A percentile compares a stretch with the other conserved stretches of the same genome.
Evolutionary conservation across 495 filamentous ascomycete species (phyloP).

Genomic region (Podospora bellae-mahoneyi): DNA sequence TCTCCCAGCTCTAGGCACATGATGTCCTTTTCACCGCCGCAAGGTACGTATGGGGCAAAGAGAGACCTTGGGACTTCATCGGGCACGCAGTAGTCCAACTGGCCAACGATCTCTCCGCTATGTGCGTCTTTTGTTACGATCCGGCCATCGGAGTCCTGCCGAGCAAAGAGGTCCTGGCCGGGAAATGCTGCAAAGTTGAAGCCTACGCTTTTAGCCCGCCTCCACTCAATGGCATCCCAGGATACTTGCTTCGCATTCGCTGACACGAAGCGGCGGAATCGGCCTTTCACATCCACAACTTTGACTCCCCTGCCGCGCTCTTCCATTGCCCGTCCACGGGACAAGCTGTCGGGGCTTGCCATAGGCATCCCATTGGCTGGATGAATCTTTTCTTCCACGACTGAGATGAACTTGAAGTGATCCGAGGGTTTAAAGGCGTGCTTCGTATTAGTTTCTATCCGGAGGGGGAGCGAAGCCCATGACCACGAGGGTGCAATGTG

Average conservation of each 20-base stretch:
- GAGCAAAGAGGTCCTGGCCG: slow-evolving; percentile 22
- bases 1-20: slow-evolving; percentile 34
- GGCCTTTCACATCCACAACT: slow-evolving; percentile 25
- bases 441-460: slow-evolving; percentile 24
- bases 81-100: slow-evolving; percentile 28
- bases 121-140: slow-evolving; percentile 32
- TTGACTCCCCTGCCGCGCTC: slow-evolving; percentile 28
- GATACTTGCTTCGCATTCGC: slow-evolving; percentile 15
- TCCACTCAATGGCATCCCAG: slow-evolving; percentile 27
- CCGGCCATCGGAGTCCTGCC: slow-evolving; percentile 23
- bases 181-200: slow-evolving; percentile 29
- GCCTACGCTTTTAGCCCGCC: slow-evolving; percentile 11
- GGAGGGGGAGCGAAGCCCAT: slow-evolving; percentile 30
- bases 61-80: not conserved
- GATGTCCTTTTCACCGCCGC: slow-evolving; percentile 28
- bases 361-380: not conserved
- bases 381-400: not conserved
- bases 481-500: slow-evolving; percentile 34
- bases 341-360: slow-evolving; percentile 7
- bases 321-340: slow-evolving; percentile 22
- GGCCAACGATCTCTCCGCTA: slow-evolving; percentile 31
- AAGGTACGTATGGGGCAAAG: slow-evolving; percentile 17
- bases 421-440: slow-evolving; percentile 21
- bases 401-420: slow-evolving; percentile 27
- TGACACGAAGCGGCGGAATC: slow-evolving; percentile 30